Conservation (phyloP, 441 rosid genomes). For the Aquilaria agallochum region DNA sequence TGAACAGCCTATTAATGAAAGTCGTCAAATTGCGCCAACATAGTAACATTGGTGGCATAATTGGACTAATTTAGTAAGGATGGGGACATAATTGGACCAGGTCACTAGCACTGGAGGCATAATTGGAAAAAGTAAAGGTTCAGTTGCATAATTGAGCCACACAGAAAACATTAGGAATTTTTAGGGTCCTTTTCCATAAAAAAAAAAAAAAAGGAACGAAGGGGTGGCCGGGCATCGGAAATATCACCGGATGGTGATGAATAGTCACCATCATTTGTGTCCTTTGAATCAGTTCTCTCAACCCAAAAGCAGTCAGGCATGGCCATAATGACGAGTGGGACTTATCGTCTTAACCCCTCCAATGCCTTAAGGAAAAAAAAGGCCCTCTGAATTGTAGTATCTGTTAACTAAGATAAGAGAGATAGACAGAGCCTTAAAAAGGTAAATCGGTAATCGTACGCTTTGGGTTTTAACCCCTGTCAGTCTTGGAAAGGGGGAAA, state of each 20-base stretch:
- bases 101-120: no score
- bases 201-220: constrained; percentile 9
- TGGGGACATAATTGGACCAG: no score
- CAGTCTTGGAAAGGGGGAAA: constrained; percentile 15
- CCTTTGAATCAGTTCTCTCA: constrained; percentile 87
- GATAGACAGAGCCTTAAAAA: not conserved
- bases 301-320: constrained; percentile 77
- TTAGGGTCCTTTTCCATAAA: no score
- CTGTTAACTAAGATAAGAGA: constrained; percentile 1
- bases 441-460: constrained; percentile 5
- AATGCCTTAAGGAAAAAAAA: constrained; percentile 10
- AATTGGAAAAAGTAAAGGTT: not conserved
- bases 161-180: no score
- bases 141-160: not conserved
- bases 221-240: constrained; percentile 32
- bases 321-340: constrained; percentile 77
- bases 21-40: no score
- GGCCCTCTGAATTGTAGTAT: not conserved
- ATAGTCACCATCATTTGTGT: constrained; percentile 71
- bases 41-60: no score
- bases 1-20: no score
- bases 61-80: no score
- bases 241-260: constrained; percentile 61
- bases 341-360: constrained; percentile 51
- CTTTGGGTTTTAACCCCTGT: constrained; percentile 17